Evolutionary conservation across 2,329 filamentous ascomycete species (phyloP).

Genomic region (Cladorrhinum sp.): DNA sequence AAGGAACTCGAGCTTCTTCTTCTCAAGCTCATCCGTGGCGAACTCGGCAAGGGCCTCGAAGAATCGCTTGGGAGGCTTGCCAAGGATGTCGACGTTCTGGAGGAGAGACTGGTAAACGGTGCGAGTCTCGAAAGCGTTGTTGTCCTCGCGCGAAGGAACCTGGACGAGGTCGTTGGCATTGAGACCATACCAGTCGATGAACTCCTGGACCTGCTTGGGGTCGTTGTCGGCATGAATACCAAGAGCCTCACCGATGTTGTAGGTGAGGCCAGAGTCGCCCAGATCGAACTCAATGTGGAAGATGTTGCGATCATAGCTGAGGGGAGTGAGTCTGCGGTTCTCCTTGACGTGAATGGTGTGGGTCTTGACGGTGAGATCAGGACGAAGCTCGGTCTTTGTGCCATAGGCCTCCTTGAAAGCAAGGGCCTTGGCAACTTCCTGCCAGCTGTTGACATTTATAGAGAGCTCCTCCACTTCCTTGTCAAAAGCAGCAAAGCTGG

Average conservation of each 20-base stretch:
- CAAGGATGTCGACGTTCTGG: conserved; percentile 95
- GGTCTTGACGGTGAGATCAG: conserved; percentile 83
- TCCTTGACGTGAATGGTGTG: conserved; percentile 88
- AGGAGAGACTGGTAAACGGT: conserved; percentile 89
- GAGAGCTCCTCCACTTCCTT: conserved; percentile 71
- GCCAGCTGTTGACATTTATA: conserved; percentile 68
- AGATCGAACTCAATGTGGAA: conserved; percentile 99
- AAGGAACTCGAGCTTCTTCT: conserved; percentile 72
- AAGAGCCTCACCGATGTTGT: conserved; percentile 95
- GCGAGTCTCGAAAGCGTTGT: conserved; percentile 72
- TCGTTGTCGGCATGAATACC: conserved; percentile 97
- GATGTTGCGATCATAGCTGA: conserved; percentile 93
- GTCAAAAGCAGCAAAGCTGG: conserved; percentile 78
- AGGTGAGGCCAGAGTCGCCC: conserved; percentile 83
- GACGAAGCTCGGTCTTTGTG: conserved; percentile 70
- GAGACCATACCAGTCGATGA: conserved; percentile 87
- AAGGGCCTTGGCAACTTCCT: conserved; percentile 79
- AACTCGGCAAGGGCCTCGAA: conserved; percentile 90
- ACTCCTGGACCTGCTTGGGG: conserved; percentile 69
- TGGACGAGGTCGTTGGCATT: conserved; percentile 82
- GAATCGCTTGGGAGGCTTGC: conserved; percentile 94
- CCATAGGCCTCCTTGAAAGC: conserved; percentile 93
- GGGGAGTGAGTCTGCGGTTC: conserved; percentile 86
- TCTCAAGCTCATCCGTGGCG: conserved; percentile 77
- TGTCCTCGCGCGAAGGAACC: conserved; percentile 79